A percentile compares a stretch with the other conserved stretches of the same genome.
These are phyloP conservation scores for Diplodia mutila DNA, from an alignment of 2,329 filamentous ascomycete genomes.

Conservation along the genomic window DNA sequence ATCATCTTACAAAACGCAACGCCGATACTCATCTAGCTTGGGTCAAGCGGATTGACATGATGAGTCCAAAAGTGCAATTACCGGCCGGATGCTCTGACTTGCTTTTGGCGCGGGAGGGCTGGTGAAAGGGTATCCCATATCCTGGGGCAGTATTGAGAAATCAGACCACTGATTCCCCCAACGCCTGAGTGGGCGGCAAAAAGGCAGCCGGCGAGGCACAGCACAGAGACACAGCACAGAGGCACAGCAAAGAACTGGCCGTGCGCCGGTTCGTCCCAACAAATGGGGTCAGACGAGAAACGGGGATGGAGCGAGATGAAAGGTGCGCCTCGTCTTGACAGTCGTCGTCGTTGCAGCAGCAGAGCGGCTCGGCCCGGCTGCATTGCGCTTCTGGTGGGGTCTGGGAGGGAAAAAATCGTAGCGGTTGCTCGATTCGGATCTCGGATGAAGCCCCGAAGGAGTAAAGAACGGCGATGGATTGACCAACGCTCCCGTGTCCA, in stretches of 20 bases:
- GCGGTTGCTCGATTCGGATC: constrained; percentile 1
- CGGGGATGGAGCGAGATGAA: not conserved
- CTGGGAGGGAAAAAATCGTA: not conserved
- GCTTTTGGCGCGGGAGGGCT: not conserved
- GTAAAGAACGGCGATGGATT: not conserved
- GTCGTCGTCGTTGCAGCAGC: not conserved
- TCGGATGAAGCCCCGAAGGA: constrained; percentile 1
- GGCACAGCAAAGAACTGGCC: not conserved
- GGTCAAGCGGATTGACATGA: no score
- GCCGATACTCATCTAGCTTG: no score
- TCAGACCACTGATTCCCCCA: not conserved
- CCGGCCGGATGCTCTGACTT: not conserved
- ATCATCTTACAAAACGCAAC: no score
- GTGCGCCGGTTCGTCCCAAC: not conserved
- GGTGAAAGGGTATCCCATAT: not conserved
- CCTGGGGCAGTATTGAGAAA: not conserved
- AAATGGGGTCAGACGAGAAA: not conserved
- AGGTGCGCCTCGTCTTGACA: not conserved
- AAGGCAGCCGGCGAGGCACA: not conserved
- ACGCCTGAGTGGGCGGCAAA: not conserved
- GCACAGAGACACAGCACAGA: not conserved
- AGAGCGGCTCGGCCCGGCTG: constrained; percentile 14
- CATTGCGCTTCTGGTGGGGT: not conserved
- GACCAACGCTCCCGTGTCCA: not conserved
- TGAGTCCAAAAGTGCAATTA: not conserved